phyloP scores from a whole-genome alignment of 345 rosid genomes.

The Balakata baccata region DNA sequence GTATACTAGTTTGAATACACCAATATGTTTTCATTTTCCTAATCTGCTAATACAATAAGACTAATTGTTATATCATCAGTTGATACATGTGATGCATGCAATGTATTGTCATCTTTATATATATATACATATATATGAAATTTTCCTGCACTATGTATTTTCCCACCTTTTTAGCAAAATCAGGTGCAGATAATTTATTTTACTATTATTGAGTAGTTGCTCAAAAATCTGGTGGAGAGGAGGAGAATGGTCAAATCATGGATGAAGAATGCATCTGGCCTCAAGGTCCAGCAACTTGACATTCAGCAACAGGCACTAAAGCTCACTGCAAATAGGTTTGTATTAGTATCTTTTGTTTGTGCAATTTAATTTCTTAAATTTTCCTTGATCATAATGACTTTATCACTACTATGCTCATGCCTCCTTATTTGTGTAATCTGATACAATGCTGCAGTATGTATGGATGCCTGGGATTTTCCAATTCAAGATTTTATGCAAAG shows the following conservation, averaged over 20 bases:
- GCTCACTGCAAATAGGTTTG: conserved; percentile 94
- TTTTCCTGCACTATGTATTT: background rate
- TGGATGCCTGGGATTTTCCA: conserved; percentile 98
- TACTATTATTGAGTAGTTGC: conserved; percentile 53
- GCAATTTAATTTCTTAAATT: background rate
- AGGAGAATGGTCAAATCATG: conserved; percentile 78
- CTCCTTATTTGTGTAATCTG: conserved; percentile 17
- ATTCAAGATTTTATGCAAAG: conserved; percentile 97
- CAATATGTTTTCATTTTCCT: background rate
- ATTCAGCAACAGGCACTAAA: conserved; percentile 97
- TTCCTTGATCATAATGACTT: background rate
- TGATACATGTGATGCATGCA: conserved; percentile 10
- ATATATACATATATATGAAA: background rate
- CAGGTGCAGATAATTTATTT: conserved; percentile 20
- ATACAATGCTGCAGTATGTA: conserved; percentile 67
- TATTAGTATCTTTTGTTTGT: conserved; percentile 17
- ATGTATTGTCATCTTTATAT: background rate
- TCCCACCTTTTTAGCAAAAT: conserved; percentile 1
- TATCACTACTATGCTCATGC: background rate
- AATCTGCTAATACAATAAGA: background rate
- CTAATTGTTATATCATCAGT: background rate
- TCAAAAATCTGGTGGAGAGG: conserved; percentile 77
- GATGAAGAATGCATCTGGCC: conserved; percentile 84
- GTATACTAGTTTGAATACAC: conserved; percentile 1
- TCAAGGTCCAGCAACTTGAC: conserved; percentile 79